Conservation (phyloP, 2,329 filamentous ascomycete genomes). For the Neonectria coccinea region DNA sequence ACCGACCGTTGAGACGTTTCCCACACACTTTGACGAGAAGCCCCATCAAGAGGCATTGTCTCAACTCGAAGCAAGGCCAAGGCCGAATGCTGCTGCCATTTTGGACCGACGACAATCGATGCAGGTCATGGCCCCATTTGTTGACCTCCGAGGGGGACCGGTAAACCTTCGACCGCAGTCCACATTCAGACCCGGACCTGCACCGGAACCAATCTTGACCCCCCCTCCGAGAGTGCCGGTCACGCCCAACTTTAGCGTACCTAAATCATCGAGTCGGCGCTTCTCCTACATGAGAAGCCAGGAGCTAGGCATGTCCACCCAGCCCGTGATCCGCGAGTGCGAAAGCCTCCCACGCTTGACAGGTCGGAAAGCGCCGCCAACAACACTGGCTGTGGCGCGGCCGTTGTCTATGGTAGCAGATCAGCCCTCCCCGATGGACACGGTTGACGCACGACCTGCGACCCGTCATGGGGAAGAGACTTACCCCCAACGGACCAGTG, state of each 20-base stretch:
- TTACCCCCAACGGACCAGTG: slow-evolving; percentile 18
- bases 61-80: slow-evolving; percentile 53
- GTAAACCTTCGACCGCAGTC: slow-evolving; percentile 41
- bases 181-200: slow-evolving; percentile 31
- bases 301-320: slow-evolving; percentile 31
- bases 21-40: slow-evolving; percentile 37
- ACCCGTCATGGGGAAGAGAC: slow-evolving; percentile 46
- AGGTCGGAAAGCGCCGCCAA: slow-evolving; percentile 52
- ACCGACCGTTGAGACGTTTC: slow-evolving; percentile 65
- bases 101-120: slow-evolving; percentile 64
- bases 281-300: slow-evolving; percentile 55
- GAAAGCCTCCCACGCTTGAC: slow-evolving; percentile 33
- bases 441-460: slow-evolving; percentile 46
- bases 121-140: slow-evolving; percentile 58
- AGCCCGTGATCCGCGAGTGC: slow-evolving; percentile 31
- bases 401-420: slow-evolving; percentile 68
- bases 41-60: slow-evolving; percentile 39
- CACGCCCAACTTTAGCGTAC: slow-evolving; percentile 67
- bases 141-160: slow-evolving; percentile 53
- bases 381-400: slow-evolving; percentile 60
- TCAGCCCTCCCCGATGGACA: slow-evolving; percentile 57
- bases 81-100: slow-evolving; percentile 67
- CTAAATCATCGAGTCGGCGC: slow-evolving; percentile 59
- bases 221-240: slow-evolving; percentile 24
- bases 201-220: slow-evolving; percentile 24